These are phyloP conservation scores for Ceratopteris richardii DNA, from an alignment of 75 land plant species.

Conservation along the genomic window DNA sequence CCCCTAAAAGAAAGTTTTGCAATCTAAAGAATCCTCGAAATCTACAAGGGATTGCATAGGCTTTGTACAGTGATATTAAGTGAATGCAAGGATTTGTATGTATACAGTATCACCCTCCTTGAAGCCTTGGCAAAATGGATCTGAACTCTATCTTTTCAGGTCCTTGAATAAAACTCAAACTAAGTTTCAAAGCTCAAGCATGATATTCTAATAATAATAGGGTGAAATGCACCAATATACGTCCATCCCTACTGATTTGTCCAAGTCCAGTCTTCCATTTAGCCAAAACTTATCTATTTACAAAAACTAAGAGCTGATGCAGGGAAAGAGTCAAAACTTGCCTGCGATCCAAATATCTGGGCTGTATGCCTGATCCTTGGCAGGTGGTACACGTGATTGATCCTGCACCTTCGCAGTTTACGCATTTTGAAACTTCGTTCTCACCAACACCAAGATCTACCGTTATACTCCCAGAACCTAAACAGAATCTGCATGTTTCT, in stretches of 20 bases:
- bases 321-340: slow-evolving; percentile 6
- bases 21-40: too few relatives aligned
- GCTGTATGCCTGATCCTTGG: slow-evolving; percentile 90
- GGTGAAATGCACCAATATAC: neutral
- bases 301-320: neutral
- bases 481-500: slow-evolving; percentile 89
- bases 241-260: neutral
- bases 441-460: slow-evolving; percentile 83
- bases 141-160: too few relatives aligned
- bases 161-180: too few relatives aligned
- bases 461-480: slow-evolving; percentile 62
- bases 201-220: neutral
- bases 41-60: too few relatives aligned
- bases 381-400: slow-evolving; percentile 93
- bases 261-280: neutral
- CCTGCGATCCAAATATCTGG: slow-evolving; percentile 95
- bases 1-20: too few relatives aligned
- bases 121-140: too few relatives aligned
- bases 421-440: slow-evolving; percentile 70
- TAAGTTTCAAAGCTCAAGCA: neutral
- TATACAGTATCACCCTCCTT: too few relatives aligned
- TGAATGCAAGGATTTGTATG: too few relatives aligned
- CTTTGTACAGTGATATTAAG: too few relatives aligned
- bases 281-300: neutral
- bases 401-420: slow-evolving; percentile 93